Conservation (phyloP, 1,139 yeast genomes). For the Casaregolazyma lundiana region DNA sequence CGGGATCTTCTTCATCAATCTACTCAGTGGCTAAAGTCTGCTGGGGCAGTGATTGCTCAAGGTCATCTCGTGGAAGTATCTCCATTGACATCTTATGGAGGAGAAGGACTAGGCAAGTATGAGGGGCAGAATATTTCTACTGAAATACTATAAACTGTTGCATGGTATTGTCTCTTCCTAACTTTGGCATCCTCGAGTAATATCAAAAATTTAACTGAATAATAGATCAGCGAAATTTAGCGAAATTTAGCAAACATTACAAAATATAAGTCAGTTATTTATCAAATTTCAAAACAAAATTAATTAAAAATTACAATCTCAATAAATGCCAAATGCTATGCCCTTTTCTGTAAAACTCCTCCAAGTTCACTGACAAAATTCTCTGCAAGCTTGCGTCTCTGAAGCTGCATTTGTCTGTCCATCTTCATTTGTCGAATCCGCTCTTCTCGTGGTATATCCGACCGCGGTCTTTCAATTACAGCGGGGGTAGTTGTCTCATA, state of each 20-base stretch:
- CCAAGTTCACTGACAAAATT: slow-evolving; percentile 27
- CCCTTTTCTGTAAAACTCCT: slow-evolving; percentile 22
- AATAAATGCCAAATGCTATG: neutral
- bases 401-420: slow-evolving; percentile 20
- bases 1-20: slow-evolving; percentile 61
- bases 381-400: slow-evolving; percentile 15
- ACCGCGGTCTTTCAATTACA: slow-evolving; percentile 12
- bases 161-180: too few species aligned
- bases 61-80: slow-evolving; percentile 69
- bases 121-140: slow-evolving; percentile 45
- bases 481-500: slow-evolving; percentile 25
- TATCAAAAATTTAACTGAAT: neutral
- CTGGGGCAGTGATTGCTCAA: slow-evolving; percentile 54
- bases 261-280: neutral
- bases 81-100: slow-evolving; percentile 70
- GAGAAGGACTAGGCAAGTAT: slow-evolving; percentile 71
- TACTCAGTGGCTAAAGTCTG: slow-evolving; percentile 66
- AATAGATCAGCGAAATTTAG: too few species aligned
- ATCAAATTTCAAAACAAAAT: neutral
- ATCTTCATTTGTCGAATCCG: slow-evolving; percentile 26
- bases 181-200: too few species aligned
- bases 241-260: neutral
- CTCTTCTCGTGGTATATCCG: slow-evolving; percentile 23
- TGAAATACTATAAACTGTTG: slow-evolving; percentile 3
- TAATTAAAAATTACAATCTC: neutral